Percentiles rank a stretch among this genome's conserved stretches.
Conservation (phyloP, 805 yeast genomes). For the Yarrowia sp. region DNA sequence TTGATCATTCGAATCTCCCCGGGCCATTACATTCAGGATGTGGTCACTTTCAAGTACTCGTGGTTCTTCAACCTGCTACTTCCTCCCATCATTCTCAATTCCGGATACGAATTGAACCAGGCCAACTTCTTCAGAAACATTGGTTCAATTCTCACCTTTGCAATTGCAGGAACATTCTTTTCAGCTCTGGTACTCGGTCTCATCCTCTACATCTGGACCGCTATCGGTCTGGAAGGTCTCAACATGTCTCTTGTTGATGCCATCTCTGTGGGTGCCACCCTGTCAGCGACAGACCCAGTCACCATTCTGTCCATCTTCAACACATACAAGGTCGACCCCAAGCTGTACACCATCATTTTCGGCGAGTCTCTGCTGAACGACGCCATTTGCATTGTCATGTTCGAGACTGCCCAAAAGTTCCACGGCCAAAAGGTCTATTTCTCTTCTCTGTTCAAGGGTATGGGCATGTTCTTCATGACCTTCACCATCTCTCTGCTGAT, state of each 20-base stretch:
- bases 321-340: slow-evolving; percentile 97
- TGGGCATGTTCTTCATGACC: slow-evolving; percentile 90
- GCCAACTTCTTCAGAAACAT: slow-evolving; percentile 92
- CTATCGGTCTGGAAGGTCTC: slow-evolving; percentile 87
- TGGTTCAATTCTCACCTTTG: slow-evolving; percentile 88
- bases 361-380: slow-evolving; percentile 96
- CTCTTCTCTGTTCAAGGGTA: slow-evolving; percentile 75
- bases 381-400: slow-evolving; percentile 98
- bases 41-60: slow-evolving; percentile 91
- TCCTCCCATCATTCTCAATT: slow-evolving; percentile 95
- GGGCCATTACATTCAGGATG: slow-evolving; percentile 96
- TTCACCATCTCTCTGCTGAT: slow-evolving; percentile 89
- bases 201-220: slow-evolving; percentile 86
- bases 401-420: slow-evolving; percentile 96
- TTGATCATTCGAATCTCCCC: slow-evolving; percentile 87
- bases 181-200: slow-evolving; percentile 91
- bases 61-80: slow-evolving; percentile 91
- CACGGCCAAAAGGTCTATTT: slow-evolving; percentile 82
- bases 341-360: slow-evolving; percentile 92
- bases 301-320: slow-evolving; percentile 95
- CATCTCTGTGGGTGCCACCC: slow-evolving; percentile 94
- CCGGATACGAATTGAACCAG: slow-evolving; percentile 96
- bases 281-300: slow-evolving; percentile 98
- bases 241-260: slow-evolving; percentile 95
- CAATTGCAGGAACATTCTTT: slow-evolving; percentile 95